Conservation (phyloP, 2,329 filamentous ascomycete genomes). For the Colletotrichum shisoi region DNA sequence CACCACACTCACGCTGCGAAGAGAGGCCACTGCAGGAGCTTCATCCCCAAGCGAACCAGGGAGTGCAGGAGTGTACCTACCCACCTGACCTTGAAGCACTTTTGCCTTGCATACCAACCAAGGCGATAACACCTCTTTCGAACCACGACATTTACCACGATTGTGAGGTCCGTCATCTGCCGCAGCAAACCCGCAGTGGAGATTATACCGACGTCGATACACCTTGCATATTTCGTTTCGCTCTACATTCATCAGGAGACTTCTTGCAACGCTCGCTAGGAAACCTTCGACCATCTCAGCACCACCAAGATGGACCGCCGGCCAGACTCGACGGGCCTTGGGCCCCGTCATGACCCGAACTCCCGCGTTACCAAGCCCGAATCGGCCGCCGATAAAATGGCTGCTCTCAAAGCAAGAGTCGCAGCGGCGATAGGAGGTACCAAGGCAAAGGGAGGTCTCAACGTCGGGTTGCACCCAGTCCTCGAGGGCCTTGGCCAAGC, state of each 20-base stretch:
- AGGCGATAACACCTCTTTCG: background rate
- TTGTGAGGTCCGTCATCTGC: background rate
- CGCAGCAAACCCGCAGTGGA: background rate
- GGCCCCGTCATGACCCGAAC: constrained; percentile 62
- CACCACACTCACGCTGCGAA: background rate
- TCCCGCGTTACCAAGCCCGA: constrained; percentile 65
- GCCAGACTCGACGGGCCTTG: constrained; percentile 60
- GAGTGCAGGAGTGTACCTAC: background rate
- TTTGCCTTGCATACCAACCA: background rate
- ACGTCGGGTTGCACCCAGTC: constrained; percentile 79
- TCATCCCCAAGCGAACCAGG: background rate
- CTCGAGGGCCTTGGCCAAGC: constrained; percentile 65
- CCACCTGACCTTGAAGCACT: background rate
- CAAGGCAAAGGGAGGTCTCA: constrained; percentile 71
- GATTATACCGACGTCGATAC: background rate
- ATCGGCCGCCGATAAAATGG: constrained; percentile 71
- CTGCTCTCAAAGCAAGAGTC: constrained; percentile 80
- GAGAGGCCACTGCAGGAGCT: background rate
- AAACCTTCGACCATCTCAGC: background rate
- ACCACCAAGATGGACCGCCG: constrained; percentile 59
- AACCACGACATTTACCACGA: background rate
- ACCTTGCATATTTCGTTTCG: background rate
- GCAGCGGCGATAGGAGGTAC: constrained; percentile 73
- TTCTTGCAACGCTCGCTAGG: background rate
- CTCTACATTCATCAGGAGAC: background rate